These are phyloP conservation scores for Epichloe gansuensis DNA, from an alignment of 2,329 filamentous ascomycete species.

Conservation along the genomic window DNA sequence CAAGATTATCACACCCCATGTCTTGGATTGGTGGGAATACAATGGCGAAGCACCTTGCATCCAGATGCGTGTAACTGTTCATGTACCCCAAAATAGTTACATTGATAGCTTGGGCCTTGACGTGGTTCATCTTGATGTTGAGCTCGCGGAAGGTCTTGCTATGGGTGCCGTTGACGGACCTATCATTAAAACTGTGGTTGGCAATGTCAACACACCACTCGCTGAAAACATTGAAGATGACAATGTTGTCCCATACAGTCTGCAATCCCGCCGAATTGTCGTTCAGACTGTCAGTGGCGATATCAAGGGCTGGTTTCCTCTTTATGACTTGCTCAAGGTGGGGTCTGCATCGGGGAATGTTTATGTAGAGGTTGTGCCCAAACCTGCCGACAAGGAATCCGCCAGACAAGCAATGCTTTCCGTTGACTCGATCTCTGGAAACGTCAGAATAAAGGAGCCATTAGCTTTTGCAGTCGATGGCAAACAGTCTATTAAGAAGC, in stretches of 20 bases:
- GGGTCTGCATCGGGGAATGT: conserved; percentile 31
- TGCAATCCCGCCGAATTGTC: conserved; percentile 30
- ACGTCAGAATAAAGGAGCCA: conserved; percentile 28
- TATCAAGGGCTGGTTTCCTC: conserved; percentile 36
- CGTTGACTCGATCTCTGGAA: conserved; percentile 30
- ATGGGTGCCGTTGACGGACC: conserved; percentile 19
- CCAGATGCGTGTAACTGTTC: conserved; percentile 33
- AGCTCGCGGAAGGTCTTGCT: conserved; percentile 27
- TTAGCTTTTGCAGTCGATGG: conserved; percentile 15
- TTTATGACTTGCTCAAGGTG: conserved; percentile 36
- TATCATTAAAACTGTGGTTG: conserved; percentile 23
- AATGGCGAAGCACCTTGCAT: conserved; percentile 28
- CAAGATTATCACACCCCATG: conserved; percentile 25
- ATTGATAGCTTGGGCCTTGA: conserved; percentile 26
- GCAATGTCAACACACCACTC: conserved; percentile 20
- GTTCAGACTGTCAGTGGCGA: conserved; percentile 29
- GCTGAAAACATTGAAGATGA: conserved; percentile 14
- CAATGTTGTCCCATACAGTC: conserved; percentile 21
- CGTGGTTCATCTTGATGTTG: conserved; percentile 26
- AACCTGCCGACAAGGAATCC: conserved; percentile 21
- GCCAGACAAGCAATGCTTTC: conserved; percentile 28
- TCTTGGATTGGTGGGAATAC: conserved; percentile 18
- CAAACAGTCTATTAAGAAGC: conserved; percentile 10
- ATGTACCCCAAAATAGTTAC: conserved; percentile 27
- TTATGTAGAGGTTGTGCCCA: conserved; percentile 26